Evolutionary conservation across 106 monocot genomes (phyloP).

Genomic region (Dioscorea alata): DNA sequence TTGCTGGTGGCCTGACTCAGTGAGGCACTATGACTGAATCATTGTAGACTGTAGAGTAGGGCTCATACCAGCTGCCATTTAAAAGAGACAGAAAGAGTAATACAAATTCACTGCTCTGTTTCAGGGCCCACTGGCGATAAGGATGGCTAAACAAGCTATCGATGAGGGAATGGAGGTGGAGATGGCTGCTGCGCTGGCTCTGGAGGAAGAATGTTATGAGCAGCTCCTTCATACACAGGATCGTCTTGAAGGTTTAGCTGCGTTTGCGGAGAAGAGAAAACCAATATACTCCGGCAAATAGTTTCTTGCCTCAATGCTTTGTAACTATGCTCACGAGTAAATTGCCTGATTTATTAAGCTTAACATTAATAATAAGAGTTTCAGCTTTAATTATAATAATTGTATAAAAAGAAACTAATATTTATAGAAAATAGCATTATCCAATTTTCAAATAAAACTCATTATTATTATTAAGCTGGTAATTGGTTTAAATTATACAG

Average conservation of each 20-base stretch:
- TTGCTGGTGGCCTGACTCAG: too few species aligned
- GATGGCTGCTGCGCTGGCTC: conserved; percentile 48
- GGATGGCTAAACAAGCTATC: conserved; percentile 88
- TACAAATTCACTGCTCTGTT: neutral
- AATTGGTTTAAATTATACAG: too few species aligned
- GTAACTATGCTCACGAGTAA: neutral
- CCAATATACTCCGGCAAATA: conserved; percentile 68
- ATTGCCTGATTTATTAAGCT: neutral
- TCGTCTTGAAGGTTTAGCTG: conserved; percentile 85
- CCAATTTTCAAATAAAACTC: too few species aligned
- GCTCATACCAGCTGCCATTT: neutral
- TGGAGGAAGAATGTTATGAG: conserved; percentile 82
- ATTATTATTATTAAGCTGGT: too few species aligned
- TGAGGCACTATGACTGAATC: too few species aligned
- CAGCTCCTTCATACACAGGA: conserved; percentile 71
- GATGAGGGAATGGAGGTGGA: conserved; percentile 56
- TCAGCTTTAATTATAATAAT: neutral
- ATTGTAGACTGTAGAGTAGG: too few species aligned
- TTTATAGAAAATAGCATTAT: too few species aligned
- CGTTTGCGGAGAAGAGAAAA: conserved; percentile 86
- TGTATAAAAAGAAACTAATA: neutral
- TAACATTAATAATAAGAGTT: neutral
- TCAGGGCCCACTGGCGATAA: conserved; percentile 93
- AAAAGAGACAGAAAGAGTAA: neutral
- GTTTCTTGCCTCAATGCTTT: neutral